Percentiles rank a stretch among this genome's conserved stretches.
Conservation (phyloP, 805 yeast species). For the Saccharomycodes ludwigii region DNA sequence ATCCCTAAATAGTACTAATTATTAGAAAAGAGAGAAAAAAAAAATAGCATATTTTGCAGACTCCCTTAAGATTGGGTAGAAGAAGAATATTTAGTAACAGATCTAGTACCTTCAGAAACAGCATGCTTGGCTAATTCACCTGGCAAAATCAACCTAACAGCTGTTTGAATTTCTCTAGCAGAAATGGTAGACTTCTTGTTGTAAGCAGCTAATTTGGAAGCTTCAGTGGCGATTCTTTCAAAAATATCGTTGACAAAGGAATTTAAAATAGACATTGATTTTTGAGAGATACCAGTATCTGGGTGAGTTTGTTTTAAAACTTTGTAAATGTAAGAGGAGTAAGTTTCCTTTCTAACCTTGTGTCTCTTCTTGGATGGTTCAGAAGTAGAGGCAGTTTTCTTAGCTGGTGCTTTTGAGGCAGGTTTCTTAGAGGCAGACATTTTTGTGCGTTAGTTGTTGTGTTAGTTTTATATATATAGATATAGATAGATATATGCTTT, state of each 20-base stretch:
- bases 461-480: no score
- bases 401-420: slow-evolving; percentile 91
- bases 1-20: no score
- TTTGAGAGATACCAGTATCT: slow-evolving; percentile 98
- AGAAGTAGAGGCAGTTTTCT: slow-evolving; percentile 72
- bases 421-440: slow-evolving; percentile 94
- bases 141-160: slow-evolving; percentile 94
- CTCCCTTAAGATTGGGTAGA: no score
- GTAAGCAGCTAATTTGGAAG: slow-evolving; percentile 97
- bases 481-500: slow-evolving; percentile 28
- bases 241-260: slow-evolving; percentile 96
- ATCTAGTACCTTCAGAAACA: slow-evolving; percentile 97
- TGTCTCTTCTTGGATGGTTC: slow-evolving; percentile 82
- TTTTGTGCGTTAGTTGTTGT: slow-evolving; percentile 9
- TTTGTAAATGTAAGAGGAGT: slow-evolving; percentile 96
- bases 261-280: slow-evolving; percentile 98
- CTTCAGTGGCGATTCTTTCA: slow-evolving; percentile 96
- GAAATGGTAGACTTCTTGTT: slow-evolving; percentile 97
- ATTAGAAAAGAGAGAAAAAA: no score
- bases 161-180: slow-evolving; percentile 97
- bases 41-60: no score
- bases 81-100: slow-evolving; percentile 92
- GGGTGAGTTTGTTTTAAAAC: slow-evolving; percentile 98
- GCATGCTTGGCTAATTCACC: slow-evolving; percentile 99
- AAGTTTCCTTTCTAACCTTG: slow-evolving; percentile 95